These are phyloP conservation scores for Phialophora chinensis DNA, from an alignment of 2,329 filamentous ascomycete species.

Conservation along the genomic window DNA sequence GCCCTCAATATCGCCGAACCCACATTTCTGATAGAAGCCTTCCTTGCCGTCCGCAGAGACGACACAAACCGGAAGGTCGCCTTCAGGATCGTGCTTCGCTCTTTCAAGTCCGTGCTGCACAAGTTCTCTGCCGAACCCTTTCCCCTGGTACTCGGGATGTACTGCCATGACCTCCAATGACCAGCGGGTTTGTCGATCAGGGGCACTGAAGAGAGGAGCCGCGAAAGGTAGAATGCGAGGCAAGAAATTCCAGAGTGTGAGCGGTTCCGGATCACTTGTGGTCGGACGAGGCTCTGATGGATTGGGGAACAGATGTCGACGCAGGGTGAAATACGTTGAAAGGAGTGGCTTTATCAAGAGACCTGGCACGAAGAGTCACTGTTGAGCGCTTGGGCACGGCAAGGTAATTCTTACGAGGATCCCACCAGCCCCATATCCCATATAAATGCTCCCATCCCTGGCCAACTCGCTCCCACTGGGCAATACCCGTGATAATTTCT, in stretches of 20 bases:
- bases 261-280: constrained; percentile 40
- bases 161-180: constrained; percentile 27
- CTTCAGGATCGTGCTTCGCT: constrained; percentile 22
- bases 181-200: constrained; percentile 29
- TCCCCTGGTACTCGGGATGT: constrained; percentile 27
- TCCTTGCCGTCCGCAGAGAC: constrained; percentile 27
- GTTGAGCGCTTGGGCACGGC: not conserved
- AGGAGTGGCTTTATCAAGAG: constrained; percentile 22
- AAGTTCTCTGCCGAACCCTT: constrained; percentile 27
- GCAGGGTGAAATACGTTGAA: constrained; percentile 7
- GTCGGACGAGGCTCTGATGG: constrained; percentile 39
- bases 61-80: constrained; percentile 26
- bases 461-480: constrained; percentile 26
- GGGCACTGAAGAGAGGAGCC: constrained; percentile 18
- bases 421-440: constrained; percentile 25
- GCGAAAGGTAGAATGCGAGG: constrained; percentile 17
- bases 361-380: constrained; percentile 18
- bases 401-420: constrained; percentile 29
- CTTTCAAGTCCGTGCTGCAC: constrained; percentile 18
- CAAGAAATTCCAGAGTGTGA: constrained; percentile 27
- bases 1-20: constrained; percentile 28
- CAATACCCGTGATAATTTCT: constrained; percentile 26
- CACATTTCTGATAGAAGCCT: constrained; percentile 28
- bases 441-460: constrained; percentile 27
- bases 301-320: constrained; percentile 14